Base-by-base conservation (phyloP, 1,284 basidiomycete species). In the Cerioporus squamosus region DNA sequence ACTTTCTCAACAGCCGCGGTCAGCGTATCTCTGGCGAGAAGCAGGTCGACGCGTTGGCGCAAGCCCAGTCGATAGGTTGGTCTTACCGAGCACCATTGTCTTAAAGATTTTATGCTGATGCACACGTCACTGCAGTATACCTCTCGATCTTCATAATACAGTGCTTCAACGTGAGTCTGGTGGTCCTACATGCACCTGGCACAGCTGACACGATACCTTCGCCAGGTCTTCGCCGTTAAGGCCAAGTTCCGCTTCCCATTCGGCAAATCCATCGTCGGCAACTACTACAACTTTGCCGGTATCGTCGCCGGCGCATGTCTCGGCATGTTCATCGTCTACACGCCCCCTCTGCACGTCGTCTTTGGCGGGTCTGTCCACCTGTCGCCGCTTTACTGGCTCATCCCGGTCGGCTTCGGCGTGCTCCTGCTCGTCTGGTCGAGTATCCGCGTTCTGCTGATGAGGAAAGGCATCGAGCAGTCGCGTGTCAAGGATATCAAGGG, bases 291-390 rank as follows among this genome's bases (percentile, higher is more conserved):
- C 72, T 88, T 88, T 61, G 75, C 75, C 26, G 86, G 86, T n/a
- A 87, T 88, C 60, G 31, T 87, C 33, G 82, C 75, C 2, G 86
- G 86, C 29, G 86, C 83, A 14, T 81, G 80, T 56, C 74, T 89
- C 17, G 85, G 84, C 55, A 84, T 87, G 73, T 87, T 88, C 71
- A 81, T 89, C 66, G 77, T 87, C 64, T 88, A 90, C 70, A 86
- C 84, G 0, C 86, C 87, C 3, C 86, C 87, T 36, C 70, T 89
- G 49, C 85, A 86, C 66, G 81, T 85, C 62, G 86, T 88, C 14
- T 88, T 89, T 65, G 85, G 85, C 2, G 86, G 86, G 10, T 80
- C 84, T 0, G 71, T 78, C 70, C 78, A 76, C 44, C 76, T 87
- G 10, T 82, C 81, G 23, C 87, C 86, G 12, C 69, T 88, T 33